Conservation (phyloP, 1,139 yeast genomes). For the Geotrichum australiense region DNA sequence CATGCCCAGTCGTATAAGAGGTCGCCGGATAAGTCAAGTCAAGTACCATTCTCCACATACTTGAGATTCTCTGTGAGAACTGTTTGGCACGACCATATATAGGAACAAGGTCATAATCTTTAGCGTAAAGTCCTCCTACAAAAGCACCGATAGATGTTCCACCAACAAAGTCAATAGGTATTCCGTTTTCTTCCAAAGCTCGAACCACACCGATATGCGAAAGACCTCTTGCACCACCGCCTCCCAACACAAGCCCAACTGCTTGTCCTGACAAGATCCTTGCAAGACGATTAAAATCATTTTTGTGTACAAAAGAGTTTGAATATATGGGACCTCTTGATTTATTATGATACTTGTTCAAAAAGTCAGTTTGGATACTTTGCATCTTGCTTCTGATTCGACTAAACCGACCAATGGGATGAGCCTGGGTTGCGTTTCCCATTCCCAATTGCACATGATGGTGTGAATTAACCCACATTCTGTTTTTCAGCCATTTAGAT, state of each 20-base stretch:
- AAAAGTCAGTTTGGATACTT: constrained; percentile 32
- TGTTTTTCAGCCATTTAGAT: constrained; percentile 69
- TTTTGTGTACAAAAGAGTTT: constrained; percentile 55
- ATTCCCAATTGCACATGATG: constrained; percentile 63
- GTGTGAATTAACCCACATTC: constrained; percentile 90
- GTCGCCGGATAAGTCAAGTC: constrained; percentile 93
- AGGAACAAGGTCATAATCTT: constrained; percentile 84
- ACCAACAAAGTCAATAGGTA: constrained; percentile 89
- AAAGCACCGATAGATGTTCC: constrained; percentile 96
- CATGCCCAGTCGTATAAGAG: constrained; percentile 94
- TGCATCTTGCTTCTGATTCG: constrained; percentile 31
- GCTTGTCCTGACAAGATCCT: constrained; percentile 88
- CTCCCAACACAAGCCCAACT: constrained; percentile 89
- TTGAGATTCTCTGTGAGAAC: constrained; percentile 74
- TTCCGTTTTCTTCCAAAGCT: constrained; percentile 88
- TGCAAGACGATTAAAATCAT: constrained; percentile 84
- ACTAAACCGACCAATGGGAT: constrained; percentile 21
- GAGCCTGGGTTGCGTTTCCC: constrained; percentile 4
- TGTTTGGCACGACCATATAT: constrained; percentile 85
- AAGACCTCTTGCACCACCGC: constrained; percentile 96
- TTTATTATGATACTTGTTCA: constrained; percentile 30
- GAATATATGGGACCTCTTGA: constrained; percentile 36
- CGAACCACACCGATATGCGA: constrained; percentile 86
- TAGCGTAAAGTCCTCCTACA: constrained; percentile 91
- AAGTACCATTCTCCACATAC: constrained; percentile 74